phyloP scores from a whole-genome alignment of 305 asterid species.

The Solanum chacoense region DNA sequence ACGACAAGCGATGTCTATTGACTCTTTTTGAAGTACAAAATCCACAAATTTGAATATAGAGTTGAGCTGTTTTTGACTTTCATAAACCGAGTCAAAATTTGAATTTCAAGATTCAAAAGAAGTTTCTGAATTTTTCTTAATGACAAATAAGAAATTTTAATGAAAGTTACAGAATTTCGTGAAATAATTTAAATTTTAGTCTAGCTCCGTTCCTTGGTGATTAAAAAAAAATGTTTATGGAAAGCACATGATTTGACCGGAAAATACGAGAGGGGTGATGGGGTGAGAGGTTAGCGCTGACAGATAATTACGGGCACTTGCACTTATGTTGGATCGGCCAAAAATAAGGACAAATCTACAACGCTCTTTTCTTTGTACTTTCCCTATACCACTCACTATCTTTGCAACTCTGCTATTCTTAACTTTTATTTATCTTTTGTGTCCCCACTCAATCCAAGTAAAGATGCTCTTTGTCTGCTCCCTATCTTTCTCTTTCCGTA shows the following conservation, averaged over 20 bases:
- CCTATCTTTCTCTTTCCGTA: neutral
- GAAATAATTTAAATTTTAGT: neutral
- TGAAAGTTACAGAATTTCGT: neutral
- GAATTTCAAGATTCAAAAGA: neutral
- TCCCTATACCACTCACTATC: neutral
- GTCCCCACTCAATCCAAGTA: neutral
- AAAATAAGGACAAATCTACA: neutral
- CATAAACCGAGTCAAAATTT: neutral
- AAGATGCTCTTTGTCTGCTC: neutral
- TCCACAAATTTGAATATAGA: neutral
- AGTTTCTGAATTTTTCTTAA: neutral
- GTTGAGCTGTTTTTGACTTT: neutral
- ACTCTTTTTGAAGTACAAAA: neutral
- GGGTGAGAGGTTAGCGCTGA: neutral
- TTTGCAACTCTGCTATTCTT: neutral
- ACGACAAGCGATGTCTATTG: neutral
- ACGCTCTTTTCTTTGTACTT: neutral
- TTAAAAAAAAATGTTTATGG: neutral
- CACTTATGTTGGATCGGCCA: neutral
- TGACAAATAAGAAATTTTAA: neutral
- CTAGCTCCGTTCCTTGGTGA: neutral
- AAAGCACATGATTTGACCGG: neutral
- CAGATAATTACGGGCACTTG: neutral
- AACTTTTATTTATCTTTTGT: neutral
- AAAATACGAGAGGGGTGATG: neutral